Conservation (phyloP, 441 rosid species). For the Eugenia klotzschiana region DNA sequence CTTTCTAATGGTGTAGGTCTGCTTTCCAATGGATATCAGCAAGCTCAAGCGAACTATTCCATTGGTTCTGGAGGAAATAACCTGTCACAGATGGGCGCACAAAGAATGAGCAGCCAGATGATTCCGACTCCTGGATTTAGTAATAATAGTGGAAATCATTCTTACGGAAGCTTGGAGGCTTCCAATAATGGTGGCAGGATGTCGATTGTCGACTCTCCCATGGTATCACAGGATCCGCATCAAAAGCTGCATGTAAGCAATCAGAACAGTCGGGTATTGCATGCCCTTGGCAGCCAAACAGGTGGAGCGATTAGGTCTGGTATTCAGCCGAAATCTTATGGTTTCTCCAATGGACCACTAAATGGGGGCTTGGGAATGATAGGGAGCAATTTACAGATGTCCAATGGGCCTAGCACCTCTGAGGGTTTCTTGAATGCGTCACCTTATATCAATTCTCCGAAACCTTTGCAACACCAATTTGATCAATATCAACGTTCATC, state of each 20-base stretch:
- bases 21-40: constrained; percentile 74
- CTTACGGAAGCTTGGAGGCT: constrained; percentile 56
- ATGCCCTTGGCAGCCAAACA: constrained; percentile 74
- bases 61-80: constrained; percentile 60
- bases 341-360: constrained; percentile 52
- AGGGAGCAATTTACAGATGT: constrained; percentile 40
- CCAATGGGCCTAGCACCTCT: constrained; percentile 49
- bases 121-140: constrained; percentile 95
- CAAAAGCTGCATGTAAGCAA: constrained; percentile 62
- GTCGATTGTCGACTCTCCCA: constrained; percentile 53
- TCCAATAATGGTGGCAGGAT: constrained; percentile 49
- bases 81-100: constrained; percentile 55
- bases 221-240: constrained; percentile 59
- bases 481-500: constrained; percentile 61
- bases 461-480: constrained; percentile 51
- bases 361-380: constrained; percentile 64
- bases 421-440: constrained; percentile 38
- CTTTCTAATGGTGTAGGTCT: constrained; percentile 33
- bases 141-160: constrained; percentile 28
- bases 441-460: constrained; percentile 43
- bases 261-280: constrained; percentile 67
- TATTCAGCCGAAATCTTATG: constrained; percentile 73
- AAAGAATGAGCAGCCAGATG: constrained; percentile 76
- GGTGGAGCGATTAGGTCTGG: constrained; percentile 63
- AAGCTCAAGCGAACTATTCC: constrained; percentile 52